A percentile compares a stretch with the other conserved stretches of the same genome.
Evolutionary conservation across 306 rosid genomes (phyloP).

Genomic region (Hippophae tibetana): DNA sequence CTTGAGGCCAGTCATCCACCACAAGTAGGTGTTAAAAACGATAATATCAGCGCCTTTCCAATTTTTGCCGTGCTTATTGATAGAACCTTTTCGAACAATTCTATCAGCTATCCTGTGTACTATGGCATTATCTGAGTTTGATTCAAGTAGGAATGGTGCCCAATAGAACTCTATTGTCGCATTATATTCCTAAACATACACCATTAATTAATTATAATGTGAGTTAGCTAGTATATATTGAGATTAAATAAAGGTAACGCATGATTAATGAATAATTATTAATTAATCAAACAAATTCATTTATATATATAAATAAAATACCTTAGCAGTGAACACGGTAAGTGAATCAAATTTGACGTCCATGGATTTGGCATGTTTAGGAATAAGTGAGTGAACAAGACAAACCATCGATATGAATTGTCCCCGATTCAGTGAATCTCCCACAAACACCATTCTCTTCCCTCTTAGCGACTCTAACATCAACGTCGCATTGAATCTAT

Average conservation of each 20-base stretch:
- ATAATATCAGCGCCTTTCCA: slow-evolving; percentile 87
- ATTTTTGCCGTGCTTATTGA: slow-evolving; percentile 66
- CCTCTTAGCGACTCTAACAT: slow-evolving; percentile 84
- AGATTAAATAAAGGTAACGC: too few species aligned
- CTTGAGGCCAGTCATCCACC: slow-evolving; percentile 94
- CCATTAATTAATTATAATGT: not conserved
- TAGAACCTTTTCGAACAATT: slow-evolving; percentile 74
- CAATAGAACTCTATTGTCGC: slow-evolving; percentile 97
- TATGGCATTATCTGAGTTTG: slow-evolving; percentile 73
- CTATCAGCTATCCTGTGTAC: slow-evolving; percentile 72
- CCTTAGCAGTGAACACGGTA: slow-evolving; percentile 86
- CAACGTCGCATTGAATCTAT: slow-evolving; percentile 73
- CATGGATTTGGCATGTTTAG: slow-evolving; percentile 74
- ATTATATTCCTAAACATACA: slow-evolving; percentile 48
- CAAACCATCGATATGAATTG: slow-evolving; percentile 80
- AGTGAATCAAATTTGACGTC: slow-evolving; percentile 65
- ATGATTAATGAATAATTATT: too few species aligned
- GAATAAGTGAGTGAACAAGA: slow-evolving; percentile 73
- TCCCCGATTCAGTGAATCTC: slow-evolving; percentile 92
- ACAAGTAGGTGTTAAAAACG: slow-evolving; percentile 83
- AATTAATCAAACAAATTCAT: not conserved
- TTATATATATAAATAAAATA: slow-evolving; percentile 10
- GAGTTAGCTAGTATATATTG: too few species aligned
- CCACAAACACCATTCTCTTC: slow-evolving; percentile 88
- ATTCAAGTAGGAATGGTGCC: slow-evolving; percentile 94